These are phyloP conservation scores for Ceratobasidium sp. DNA, from an alignment of 1,284 basidiomycete genomes.

Conservation along the genomic window DNA sequence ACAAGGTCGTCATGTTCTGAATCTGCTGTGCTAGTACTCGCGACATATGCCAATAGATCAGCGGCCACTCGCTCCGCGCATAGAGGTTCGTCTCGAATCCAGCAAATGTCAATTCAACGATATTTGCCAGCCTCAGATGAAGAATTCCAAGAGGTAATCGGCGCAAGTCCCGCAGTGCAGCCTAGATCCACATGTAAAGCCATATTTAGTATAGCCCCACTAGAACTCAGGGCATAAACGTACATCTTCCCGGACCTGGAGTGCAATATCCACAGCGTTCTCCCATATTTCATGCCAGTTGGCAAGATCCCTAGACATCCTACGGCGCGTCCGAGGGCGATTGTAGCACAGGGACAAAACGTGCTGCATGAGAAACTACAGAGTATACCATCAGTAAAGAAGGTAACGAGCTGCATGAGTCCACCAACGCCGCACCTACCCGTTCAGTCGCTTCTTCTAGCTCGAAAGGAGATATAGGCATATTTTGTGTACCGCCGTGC, in stretches of 20 bases:
- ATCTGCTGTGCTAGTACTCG: constrained; percentile 68
- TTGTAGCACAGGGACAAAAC: constrained; percentile 72
- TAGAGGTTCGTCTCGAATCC: constrained; percentile 84
- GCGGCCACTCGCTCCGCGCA: constrained; percentile 68
- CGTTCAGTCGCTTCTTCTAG: constrained; percentile 27
- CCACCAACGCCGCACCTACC: constrained; percentile 50
- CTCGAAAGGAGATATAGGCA: constrained; percentile 6
- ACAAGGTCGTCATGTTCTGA: constrained; percentile 62
- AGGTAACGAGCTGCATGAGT: constrained; percentile 57
- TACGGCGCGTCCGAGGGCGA: constrained; percentile 70
- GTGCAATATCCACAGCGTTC: constrained; percentile 54
- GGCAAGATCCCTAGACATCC: constrained; percentile 67
- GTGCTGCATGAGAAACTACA: constrained; percentile 57
- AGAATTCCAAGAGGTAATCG: constrained; percentile 62
- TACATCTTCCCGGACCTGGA: constrained; percentile 27
- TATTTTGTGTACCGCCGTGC: neutral
- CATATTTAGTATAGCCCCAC: constrained; percentile 40
- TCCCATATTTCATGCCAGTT: constrained; percentile 67
- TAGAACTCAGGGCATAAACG: neutral
- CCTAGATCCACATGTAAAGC: constrained; percentile 5
- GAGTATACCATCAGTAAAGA: neutral
- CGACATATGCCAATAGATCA: constrained; percentile 78
- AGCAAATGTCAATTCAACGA: constrained; percentile 74
- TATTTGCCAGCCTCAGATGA: constrained; percentile 66
- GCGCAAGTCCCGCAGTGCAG: constrained; percentile 53